These are phyloP conservation scores for Aspergillus viridinutans DNA, from an alignment of 2,329 filamentous ascomycete species.

Conservation along the genomic window DNA sequence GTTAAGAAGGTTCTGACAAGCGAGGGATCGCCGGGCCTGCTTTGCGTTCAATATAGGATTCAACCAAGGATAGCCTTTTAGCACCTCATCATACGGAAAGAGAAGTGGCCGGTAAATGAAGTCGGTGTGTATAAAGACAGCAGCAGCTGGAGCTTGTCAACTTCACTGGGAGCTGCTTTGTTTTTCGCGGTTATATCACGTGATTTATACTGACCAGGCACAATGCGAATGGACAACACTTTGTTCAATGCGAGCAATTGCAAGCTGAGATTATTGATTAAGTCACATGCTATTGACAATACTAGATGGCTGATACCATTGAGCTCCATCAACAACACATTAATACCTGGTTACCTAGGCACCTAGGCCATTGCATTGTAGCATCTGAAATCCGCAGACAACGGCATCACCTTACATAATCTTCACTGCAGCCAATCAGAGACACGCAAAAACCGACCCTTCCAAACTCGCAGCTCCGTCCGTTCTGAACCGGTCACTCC, in stretches of 20 bases:
- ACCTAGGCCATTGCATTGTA: not conserved
- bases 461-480: conserved; percentile 27
- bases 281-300: not conserved
- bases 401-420: conserved; percentile 17
- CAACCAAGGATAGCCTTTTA: not conserved
- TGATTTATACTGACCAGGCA: conserved; percentile 1
- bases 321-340: not conserved
- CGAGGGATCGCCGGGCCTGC: not conserved
- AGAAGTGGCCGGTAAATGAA: not conserved
- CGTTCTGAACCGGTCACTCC: conserved; percentile 18
- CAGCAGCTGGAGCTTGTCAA: not conserved
- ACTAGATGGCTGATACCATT: too few relatives aligned
- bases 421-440: conserved; percentile 30
- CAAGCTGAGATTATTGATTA: not conserved
- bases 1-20: not conserved
- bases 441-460: conserved; percentile 28
- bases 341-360: not conserved
- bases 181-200: conserved; percentile 14
- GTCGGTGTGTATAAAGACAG: not conserved
- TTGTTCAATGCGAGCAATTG: not conserved
- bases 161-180: conserved; percentile 4
- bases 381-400: not conserved
- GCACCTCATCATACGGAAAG: not conserved
- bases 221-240: not conserved
- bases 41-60: not conserved